Evolutionary conservation across 2,329 filamentous ascomycete genomes (phyloP).

Genomic region (Huntiella abstrusa): DNA sequence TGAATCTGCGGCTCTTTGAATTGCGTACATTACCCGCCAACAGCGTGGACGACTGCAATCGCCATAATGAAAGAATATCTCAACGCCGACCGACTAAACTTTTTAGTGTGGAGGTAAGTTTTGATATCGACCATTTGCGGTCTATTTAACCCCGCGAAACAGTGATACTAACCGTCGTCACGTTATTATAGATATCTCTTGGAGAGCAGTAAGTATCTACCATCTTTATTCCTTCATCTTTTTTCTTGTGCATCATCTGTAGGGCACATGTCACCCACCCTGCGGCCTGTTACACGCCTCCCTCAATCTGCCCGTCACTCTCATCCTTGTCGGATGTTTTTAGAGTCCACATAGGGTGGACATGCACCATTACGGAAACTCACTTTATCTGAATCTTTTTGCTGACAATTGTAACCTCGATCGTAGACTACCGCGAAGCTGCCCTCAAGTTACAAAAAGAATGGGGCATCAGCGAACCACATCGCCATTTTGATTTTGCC

Average conservation of each 20-base stretch:
- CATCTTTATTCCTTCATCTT: not conserved
- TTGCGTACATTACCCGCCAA: slow-evolving; percentile 7
- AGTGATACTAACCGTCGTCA: slow-evolving; percentile 8
- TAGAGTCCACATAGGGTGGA: no score
- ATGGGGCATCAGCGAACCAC: slow-evolving; percentile 44
- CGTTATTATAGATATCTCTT: slow-evolving; percentile 32
- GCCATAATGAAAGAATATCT: slow-evolving; percentile 41
- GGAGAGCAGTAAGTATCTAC: slow-evolving; percentile 37
- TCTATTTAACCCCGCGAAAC: not conserved
- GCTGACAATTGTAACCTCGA: slow-evolving; percentile 1
- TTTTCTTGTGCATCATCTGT: no score
- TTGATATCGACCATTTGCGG: slow-evolving; percentile 6
- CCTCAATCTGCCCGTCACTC: not conserved
- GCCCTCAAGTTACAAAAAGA: slow-evolving; percentile 50
- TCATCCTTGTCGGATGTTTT: not conserved
- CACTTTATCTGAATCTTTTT: not conserved
- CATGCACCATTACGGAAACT: no score
- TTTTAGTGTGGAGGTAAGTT: slow-evolving; percentile 51
- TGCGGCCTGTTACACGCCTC: not conserved
- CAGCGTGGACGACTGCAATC: no score
- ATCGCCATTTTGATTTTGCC: slow-evolving; percentile 44
- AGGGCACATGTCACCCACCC: not conserved
- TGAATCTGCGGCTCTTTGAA: no score
- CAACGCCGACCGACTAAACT: slow-evolving; percentile 50
- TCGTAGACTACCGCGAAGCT: slow-evolving; percentile 45